These are phyloP conservation scores for Hypoxylon subgilvum DNA, from an alignment of 495 filamentous ascomycete species.

Conservation along the genomic window DNA sequence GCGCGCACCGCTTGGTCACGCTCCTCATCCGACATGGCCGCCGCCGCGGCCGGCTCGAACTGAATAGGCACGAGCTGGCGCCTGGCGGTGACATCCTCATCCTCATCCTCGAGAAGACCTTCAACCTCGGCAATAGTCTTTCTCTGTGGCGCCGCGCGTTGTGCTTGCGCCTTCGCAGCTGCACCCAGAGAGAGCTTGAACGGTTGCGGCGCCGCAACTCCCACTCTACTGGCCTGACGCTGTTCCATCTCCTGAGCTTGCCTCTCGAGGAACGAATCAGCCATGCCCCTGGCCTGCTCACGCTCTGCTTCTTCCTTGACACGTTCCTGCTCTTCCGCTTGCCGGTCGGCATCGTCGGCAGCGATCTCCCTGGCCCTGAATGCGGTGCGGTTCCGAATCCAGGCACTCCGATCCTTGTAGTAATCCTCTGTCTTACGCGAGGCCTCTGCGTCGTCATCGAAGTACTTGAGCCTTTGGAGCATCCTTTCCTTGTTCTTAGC, in stretches of 20 bases:
- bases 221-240: conserved; percentile 53
- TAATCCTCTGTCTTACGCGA: conserved; percentile 77
- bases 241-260: conserved; percentile 86
- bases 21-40: conserved; percentile 81
- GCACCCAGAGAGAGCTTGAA: conserved; percentile 95
- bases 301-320: conserved; percentile 70
- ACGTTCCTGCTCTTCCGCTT: conserved; percentile 75
- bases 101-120: conserved; percentile 90
- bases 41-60: conserved; percentile 75
- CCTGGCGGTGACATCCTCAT: conserved; percentile 74
- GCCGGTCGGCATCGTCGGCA: conserved; percentile 81
- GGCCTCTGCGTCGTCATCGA: conserved; percentile 86
- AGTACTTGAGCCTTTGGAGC: conserved; percentile 75
- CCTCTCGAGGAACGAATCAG: conserved; percentile 89
- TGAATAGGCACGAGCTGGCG: conserved; percentile 90
- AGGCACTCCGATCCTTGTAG: conserved; percentile 81
- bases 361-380: conserved; percentile 75
- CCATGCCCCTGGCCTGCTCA: conserved; percentile 82
- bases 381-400: conserved; percentile 79
- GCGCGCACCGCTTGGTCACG: conserved; percentile 76
- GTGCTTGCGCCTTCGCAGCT: conserved; percentile 80
- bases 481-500: conserved; percentile 59
- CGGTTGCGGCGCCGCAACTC: conserved; percentile 71
- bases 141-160: conserved; percentile 67
- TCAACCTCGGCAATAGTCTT: conserved; percentile 93